Base-by-base conservation (phyloP, 2,329 filamentous ascomycete genomes). In the Amesomyces nigricolor region DNA sequence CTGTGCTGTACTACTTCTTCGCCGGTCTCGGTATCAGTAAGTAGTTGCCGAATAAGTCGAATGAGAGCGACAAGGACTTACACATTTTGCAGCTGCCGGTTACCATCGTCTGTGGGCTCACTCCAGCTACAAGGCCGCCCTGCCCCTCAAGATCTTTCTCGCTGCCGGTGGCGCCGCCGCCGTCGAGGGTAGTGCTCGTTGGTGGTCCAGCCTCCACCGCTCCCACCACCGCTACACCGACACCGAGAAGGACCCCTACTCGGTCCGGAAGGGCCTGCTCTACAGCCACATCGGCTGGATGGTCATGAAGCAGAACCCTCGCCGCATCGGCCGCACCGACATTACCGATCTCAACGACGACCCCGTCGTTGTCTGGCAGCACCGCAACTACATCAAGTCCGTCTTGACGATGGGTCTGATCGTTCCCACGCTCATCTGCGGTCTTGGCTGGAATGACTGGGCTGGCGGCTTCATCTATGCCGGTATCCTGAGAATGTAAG, bases 181-280 rank as follows among this genome's bases (percentile, higher is more conserved):
- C 62, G 88, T 92, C 54, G 83, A 95, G 71, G 89, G 89, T 54
- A 94, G 89, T 45, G 87, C 91, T 69, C 80, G 89, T 72, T 95
- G 89, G 89, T 95, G 89, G 90, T 85, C 88, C 58, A 83, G 88
- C 66, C 89, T 87, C 68, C 90, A 95, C 76, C 86, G 90, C 64
- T 87, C 89, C 66, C 89, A 95, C 72, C 89, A 95, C 79, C 83
- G 90, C 66, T 95, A 94, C 72, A 95, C 90, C 76, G 90, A 95
- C 70, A 95, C 89, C 67, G 88, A 91, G 38, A 94, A 94, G 78
- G 89, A 95, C 64, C 90, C 89, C 48, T 95, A 95, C 78, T 91
- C 88, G 22, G 89, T 95, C 65, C 86, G 88, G 75, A 95, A 95
- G 79, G 89, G 89, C 64, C 80, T 94, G 48, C 74, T 90, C 63